Conservation (phyloP, 768 basidiomycete species). For the Boletus sp. region DNA sequence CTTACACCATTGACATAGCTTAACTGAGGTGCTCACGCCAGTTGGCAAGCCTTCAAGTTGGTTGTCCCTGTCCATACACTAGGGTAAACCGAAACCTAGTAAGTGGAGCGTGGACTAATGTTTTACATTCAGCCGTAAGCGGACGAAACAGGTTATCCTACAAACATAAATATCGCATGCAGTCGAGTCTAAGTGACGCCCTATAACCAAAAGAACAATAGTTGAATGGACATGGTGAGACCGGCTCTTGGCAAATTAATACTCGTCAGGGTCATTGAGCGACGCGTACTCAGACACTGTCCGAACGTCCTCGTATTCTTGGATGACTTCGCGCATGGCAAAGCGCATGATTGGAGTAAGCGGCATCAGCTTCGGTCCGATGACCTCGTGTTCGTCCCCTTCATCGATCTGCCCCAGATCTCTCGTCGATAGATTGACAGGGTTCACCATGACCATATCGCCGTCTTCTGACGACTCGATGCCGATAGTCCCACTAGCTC, state of each 20-base stretch:
- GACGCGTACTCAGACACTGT: constrained; percentile 80
- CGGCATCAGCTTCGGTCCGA: constrained; percentile 76
- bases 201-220: background rate
- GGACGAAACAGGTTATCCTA: too few species aligned
- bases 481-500: constrained; percentile 43
- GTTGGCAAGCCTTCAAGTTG: too few species aligned
- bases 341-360: constrained; percentile 79
- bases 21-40: too few species aligned
- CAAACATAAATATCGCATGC: constrained; percentile 13
- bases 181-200: background rate
- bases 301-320: constrained; percentile 76
- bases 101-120: too few species aligned
- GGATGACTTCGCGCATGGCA: constrained; percentile 82
- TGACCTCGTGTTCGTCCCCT: constrained; percentile 51
- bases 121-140: too few species aligned
- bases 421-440: constrained; percentile 37
- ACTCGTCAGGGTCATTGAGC: constrained; percentile 67
- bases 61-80: too few species aligned
- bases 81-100: too few species aligned
- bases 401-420: constrained; percentile 48
- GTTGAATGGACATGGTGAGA: background rate
- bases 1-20: too few species aligned
- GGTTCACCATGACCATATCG: constrained; percentile 47
- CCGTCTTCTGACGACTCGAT: constrained; percentile 41
- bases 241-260: constrained; percentile 34